A percentile compares a stretch with the other conserved stretches of the same genome.
Evolutionary conservation across 1,284 basidiomycete species (phyloP).

Genomic region (Earliella scabrosa): DNA sequence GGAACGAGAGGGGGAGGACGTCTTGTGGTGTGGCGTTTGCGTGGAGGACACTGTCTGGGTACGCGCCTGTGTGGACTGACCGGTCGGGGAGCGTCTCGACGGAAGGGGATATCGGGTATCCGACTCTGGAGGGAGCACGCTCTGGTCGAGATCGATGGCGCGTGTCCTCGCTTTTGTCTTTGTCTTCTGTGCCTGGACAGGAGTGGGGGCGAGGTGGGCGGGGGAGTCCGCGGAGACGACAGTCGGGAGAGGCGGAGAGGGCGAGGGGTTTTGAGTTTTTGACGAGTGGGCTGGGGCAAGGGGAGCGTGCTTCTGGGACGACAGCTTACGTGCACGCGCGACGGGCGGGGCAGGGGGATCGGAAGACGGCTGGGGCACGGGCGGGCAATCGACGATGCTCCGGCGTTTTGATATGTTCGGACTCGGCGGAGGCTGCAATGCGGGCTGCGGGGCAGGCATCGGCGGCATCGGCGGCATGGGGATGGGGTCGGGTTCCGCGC

Average conservation of each 20-base stretch:
- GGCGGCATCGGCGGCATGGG: background rate
- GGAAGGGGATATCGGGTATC: conserved; percentile 24
- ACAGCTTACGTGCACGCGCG: conserved; percentile 1
- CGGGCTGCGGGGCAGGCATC: background rate
- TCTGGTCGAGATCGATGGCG: conserved; percentile 19
- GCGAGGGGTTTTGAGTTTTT: background rate
- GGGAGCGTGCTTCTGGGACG: background rate
- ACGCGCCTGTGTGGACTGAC: background rate
- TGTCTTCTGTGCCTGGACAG: background rate
- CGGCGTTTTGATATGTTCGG: conserved; percentile 1
- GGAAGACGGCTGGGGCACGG: background rate
- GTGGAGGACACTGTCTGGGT: background rate
- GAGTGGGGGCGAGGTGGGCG: background rate
- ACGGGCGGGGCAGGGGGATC: conserved; percentile 5
- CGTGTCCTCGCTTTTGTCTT: conserved; percentile 11
- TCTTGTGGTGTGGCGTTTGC: conserved; percentile 4
- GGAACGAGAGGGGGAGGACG: conserved; percentile 3
- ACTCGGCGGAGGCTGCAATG: conserved; percentile 2
- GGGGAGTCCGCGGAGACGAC: background rate
- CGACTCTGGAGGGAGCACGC: conserved; percentile 19
- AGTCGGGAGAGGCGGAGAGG: background rate
- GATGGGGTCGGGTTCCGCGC: background rate
- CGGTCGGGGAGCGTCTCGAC: conserved; percentile 18
- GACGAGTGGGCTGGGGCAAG: background rate
- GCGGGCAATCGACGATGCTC: background rate